phyloP scores from a whole-genome alignment of 305 asterid genomes.

The Coffea humblotiana region DNA sequence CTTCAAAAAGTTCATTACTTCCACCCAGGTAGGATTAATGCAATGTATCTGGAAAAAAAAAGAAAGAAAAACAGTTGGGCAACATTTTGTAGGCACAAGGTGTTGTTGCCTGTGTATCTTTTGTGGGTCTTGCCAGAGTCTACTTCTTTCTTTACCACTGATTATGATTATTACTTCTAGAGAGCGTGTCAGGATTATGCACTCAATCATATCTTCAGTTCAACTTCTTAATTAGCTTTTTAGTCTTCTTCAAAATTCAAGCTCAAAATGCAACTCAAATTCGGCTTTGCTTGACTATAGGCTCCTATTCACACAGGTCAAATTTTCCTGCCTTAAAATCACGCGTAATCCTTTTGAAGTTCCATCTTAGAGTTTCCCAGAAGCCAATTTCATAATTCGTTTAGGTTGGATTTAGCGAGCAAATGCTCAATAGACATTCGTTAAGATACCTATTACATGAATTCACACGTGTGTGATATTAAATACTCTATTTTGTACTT shows the following conservation, averaged over 20 bases:
- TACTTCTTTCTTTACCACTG: conserved; percentile 14
- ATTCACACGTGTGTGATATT: too few relatives aligned
- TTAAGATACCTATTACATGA: too few relatives aligned
- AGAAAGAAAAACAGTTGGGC: not conserved
- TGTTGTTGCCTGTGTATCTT: too few relatives aligned
- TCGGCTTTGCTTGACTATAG: conserved; percentile 1
- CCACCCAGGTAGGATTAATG: conserved; percentile 9
- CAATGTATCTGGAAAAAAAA: conserved; percentile 31
- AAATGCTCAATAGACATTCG: too few relatives aligned
- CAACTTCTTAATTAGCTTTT: not conserved
- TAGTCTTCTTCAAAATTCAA: not conserved
- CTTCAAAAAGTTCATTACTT: conserved; percentile 9
- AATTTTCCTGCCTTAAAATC: not conserved
- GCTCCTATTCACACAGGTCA: not conserved
- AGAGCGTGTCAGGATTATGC: conserved; percentile 5
- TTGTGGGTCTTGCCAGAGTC: conserved; percentile 17
- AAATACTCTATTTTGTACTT: too few relatives aligned
- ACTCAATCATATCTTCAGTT: conserved; percentile 1
- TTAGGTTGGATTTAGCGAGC: too few relatives aligned
- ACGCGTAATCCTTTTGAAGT: not conserved
- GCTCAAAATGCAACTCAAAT: not conserved
- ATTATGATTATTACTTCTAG: conserved; percentile 1
- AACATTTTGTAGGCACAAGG: too few relatives aligned
- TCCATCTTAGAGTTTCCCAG: not conserved
- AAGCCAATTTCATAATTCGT: not conserved